These are phyloP conservation scores for Neurospora discreta DNA, from an alignment of 495 filamentous ascomycete species.

Conservation along the genomic window DNA sequence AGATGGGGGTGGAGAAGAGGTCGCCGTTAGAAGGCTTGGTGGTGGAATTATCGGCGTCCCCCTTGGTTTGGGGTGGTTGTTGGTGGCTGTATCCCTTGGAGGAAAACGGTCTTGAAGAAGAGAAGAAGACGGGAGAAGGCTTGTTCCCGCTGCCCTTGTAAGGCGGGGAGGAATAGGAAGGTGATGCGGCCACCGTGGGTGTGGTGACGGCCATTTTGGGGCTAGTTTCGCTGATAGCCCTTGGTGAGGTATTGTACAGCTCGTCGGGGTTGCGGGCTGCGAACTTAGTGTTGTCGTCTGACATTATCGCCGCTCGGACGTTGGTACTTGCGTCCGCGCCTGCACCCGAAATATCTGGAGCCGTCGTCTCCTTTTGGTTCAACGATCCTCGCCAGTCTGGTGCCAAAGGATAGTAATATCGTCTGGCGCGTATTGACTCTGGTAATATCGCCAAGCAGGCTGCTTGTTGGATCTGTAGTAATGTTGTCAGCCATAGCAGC, in stretches of 20 bases:
- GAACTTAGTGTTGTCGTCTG: not conserved
- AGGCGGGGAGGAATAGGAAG: not conserved
- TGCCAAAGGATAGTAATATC: not conserved
- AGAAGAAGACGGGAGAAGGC: not conserved
- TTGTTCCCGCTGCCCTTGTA: not conserved
- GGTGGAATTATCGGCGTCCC: not conserved
- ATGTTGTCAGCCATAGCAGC: not conserved
- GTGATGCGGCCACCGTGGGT: not conserved
- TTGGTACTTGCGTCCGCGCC: not conserved
- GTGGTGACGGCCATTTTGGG: not conserved
- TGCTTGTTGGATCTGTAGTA: not conserved
- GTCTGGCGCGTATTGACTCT: not conserved
- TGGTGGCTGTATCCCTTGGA: not conserved
- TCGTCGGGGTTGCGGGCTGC: not conserved
- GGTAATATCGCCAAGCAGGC: not conserved
- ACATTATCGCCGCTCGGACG: not conserved
- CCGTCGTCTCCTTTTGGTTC: not conserved
- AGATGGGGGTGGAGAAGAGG: slow-evolving; percentile 48
- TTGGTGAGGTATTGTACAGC: not conserved
- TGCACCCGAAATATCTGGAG: not conserved
- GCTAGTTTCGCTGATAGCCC: not conserved
- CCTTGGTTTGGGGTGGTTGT: not conserved
- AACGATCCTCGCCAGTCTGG: not conserved
- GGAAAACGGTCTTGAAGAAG: not conserved
- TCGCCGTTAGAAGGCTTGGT: slow-evolving; percentile 8